These are phyloP conservation scores for Floccularia luteovirens DNA, from an alignment of 768 basidiomycete species.

Conservation along the genomic window DNA sequence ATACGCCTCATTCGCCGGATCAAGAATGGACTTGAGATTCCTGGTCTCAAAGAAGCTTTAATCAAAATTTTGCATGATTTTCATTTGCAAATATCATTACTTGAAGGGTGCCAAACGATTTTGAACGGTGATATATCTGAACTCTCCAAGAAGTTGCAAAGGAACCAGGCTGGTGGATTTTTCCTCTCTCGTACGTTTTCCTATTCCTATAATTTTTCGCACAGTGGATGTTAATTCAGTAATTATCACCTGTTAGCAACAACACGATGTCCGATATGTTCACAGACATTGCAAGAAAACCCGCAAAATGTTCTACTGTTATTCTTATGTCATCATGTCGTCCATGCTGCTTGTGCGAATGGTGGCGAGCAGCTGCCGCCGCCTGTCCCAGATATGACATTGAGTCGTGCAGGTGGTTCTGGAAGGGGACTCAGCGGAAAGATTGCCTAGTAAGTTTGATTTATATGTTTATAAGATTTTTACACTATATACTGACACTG, in stretches of 20 bases:
- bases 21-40: conserved; percentile 93
- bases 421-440: conserved; percentile 52
- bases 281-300: conserved; percentile 44
- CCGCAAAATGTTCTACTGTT: conserved; percentile 59
- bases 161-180: conserved; percentile 75
- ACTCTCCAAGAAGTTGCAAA: conserved; percentile 61
- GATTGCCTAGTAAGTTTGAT: conserved; percentile 66
- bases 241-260: no score
- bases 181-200: conserved; percentile 59
- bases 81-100: conserved; percentile 85
- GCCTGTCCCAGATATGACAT: conserved; percentile 44
- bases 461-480: background rate
- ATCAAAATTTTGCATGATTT: conserved; percentile 98
- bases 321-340: conserved; percentile 84
- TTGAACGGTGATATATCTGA: conserved; percentile 76
- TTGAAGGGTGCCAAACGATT: conserved; percentile 89
- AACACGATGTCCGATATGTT: conserved; percentile 61
- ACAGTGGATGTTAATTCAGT: background rate
- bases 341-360: conserved; percentile 75
- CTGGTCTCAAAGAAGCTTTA: conserved; percentile 86
- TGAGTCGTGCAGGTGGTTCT: conserved; percentile 30
- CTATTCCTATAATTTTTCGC: background rate
- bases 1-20: conserved; percentile 91
- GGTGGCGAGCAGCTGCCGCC: conserved; percentile 56
- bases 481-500: conserved; percentile 1